phyloP scores from a whole-genome alignment of 202 grass and related monocot species.

The Musa balbisiana region DNA sequence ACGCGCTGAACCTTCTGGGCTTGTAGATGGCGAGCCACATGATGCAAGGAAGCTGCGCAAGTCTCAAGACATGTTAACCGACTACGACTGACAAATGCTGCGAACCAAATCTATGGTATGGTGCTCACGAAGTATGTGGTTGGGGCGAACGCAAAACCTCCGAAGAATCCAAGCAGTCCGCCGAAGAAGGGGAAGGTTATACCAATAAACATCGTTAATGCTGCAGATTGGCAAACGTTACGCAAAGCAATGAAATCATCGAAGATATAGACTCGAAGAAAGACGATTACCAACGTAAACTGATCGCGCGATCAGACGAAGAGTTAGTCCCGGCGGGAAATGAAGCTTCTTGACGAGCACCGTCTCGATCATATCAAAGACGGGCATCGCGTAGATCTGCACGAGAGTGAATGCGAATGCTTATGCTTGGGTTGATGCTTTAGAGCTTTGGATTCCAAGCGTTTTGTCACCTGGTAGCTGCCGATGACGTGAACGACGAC shows the following conservation, averaged over 20 bases:
- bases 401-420: not conserved
- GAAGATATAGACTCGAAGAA: not conserved
- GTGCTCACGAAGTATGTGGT: constrained; percentile 43
- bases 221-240: not conserved
- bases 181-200: not conserved
- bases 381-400: constrained; percentile 22
- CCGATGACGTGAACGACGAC: constrained; percentile 40
- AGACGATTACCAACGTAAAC: constrained; percentile 6
- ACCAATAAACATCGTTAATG: not conserved
- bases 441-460: too few relatives aligned
- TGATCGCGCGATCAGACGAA: constrained; percentile 11
- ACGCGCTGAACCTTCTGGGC: constrained; percentile 28
- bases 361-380: constrained; percentile 16
- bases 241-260: not conserved
- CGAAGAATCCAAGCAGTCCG: constrained; percentile 1
- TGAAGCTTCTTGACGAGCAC: constrained; percentile 24
- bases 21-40: constrained; percentile 48
- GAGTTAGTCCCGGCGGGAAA: constrained; percentile 26
- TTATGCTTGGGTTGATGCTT: not conserved
- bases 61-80: not conserved
- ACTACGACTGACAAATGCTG: not conserved
- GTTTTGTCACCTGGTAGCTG: constrained; percentile 31
- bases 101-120: not conserved
- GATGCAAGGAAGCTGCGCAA: constrained; percentile 44
- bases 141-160: constrained; percentile 44